Conservation (phyloP, 2,329 filamentous ascomycete genomes). For the Penicillium occitanis region DNA sequence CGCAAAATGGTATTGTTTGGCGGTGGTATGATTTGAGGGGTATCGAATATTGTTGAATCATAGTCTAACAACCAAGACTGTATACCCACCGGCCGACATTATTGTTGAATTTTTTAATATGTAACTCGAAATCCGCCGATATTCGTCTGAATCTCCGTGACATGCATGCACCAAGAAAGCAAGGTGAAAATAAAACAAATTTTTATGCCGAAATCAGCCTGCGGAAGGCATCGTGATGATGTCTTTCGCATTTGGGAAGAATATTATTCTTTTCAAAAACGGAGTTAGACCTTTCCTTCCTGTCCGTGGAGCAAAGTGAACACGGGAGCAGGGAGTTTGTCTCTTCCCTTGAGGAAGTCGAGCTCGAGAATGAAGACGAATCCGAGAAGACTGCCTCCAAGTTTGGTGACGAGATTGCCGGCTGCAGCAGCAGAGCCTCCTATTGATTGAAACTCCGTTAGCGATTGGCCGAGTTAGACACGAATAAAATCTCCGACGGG, state of each 20-base stretch:
- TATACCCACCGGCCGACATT: background rate
- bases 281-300: conserved; percentile 32
- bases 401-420: conserved; percentile 78
- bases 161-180: conserved; percentile 2
- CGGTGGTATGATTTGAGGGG: conserved; percentile 11
- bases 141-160: conserved; percentile 1
- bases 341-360: conserved; percentile 84
- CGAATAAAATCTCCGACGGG: background rate
- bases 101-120: conserved; percentile 3
- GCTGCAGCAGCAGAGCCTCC: conserved; percentile 90
- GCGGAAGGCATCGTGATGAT: background rate
- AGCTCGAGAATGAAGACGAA: conserved; percentile 97
- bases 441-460: conserved; percentile 39
- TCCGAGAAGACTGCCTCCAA: conserved; percentile 81
- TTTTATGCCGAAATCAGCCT: conserved; percentile 10
- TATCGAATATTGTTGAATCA: conserved; percentile 13
- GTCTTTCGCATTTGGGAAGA: background rate
- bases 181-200: conserved; percentile 10
- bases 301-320: conserved; percentile 76
- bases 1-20: background rate
- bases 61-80: conserved; percentile 5
- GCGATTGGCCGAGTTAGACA: background rate
- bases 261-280: background rate
- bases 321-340: conserved; percentile 81
- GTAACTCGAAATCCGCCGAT: conserved; percentile 7